Evolutionary conservation across 169 alveolate species (phyloP), one percentile per base, ranked within the genome.

Genomic region (Blepharisma undulans): DNA sequence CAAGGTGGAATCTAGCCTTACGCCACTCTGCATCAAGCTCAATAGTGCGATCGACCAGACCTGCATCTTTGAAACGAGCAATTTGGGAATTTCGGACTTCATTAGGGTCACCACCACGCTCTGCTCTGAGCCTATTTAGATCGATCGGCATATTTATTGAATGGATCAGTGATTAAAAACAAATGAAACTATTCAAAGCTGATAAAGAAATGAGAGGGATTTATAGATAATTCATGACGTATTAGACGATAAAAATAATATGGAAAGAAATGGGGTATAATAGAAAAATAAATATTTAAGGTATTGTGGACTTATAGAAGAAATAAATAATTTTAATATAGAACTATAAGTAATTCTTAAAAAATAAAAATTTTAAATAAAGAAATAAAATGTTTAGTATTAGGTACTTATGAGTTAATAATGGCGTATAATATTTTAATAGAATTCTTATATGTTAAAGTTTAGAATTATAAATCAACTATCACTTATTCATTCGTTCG

Each of bases 71-170:
- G 92, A 93, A 96, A 81, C 99, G 92, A 21, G 92, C 93, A 84
- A 81, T 80, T 72, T 96, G 94, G 71, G 97, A 94, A 61, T 95
- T 94, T 27, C 87, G 93, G 16, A 97, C 96, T 87, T 88, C 88
- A 0, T 94, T 93, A 32, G 98, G 98, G 79, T 97, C 96, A 32
- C 98, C 98, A 22, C 98, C 98, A 92, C 92, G 93, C 19, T 93
- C 95, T 25, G 92, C 90, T 78, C 96, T 87, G 30, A 93, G 92
- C 89, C 90, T 84, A 89, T 93, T 93, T 76, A 93, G 72, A 14
- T 93, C 95, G 60, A 93, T 93, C 29, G 95, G 95, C 95, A 93
- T 93, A 33, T 72, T 89, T 92, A 86, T 86, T 78, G 29, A 29
- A 27, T 25, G 34, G 29, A 32, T 78, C 86, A 78, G 86, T 48